A percentile compares a stretch with the other conserved stretches of the same genome.
phyloP scores from a whole-genome alignment of 129 eudicot species.

The Silybum marianum region DNA sequence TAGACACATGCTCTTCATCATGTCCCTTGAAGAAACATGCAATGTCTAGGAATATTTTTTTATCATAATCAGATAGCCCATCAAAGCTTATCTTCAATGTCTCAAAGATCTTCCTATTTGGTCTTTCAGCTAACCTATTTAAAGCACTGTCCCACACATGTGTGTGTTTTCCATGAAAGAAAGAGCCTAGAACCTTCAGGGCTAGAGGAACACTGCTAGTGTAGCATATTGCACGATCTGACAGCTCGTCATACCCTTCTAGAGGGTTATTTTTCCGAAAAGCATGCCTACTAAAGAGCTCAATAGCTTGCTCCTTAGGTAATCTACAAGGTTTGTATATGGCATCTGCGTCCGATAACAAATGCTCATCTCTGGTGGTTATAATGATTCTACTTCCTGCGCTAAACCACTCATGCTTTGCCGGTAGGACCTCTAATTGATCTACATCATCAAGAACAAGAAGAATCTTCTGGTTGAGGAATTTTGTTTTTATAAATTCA shows the following conservation, averaged over 20 bases:
- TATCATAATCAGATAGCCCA: slow-evolving; percentile 1
- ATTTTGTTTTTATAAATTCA: not conserved
- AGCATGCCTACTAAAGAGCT: slow-evolving; percentile 20
- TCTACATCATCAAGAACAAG: slow-evolving; percentile 24
- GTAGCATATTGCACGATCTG: not conserved
- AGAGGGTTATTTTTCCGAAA: not conserved
- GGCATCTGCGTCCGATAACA: not conserved
- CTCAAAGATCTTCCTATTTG: not conserved
- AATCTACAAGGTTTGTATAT: not conserved
- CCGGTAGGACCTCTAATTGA: not conserved
- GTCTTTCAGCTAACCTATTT: not conserved
- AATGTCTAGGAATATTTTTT: slow-evolving; percentile 28
- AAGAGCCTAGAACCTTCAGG: not conserved
- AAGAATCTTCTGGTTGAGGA: slow-evolving; percentile 3
- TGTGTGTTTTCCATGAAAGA: not conserved
- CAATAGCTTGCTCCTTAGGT: not conserved
- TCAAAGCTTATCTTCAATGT: slow-evolving; percentile 26
- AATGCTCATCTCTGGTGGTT: slow-evolving; percentile 8
- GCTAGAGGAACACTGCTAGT: not conserved
- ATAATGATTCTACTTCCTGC: slow-evolving; percentile 9
- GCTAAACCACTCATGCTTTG: not conserved
- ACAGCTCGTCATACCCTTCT: not conserved
- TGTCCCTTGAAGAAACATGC: slow-evolving; percentile 28
- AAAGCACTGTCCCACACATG: slow-evolving; percentile 15
- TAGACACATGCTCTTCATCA: not conserved